phyloP scores from a whole-genome alignment of 2,329 filamentous ascomycete species.

The Diplodia mutila region DNA sequence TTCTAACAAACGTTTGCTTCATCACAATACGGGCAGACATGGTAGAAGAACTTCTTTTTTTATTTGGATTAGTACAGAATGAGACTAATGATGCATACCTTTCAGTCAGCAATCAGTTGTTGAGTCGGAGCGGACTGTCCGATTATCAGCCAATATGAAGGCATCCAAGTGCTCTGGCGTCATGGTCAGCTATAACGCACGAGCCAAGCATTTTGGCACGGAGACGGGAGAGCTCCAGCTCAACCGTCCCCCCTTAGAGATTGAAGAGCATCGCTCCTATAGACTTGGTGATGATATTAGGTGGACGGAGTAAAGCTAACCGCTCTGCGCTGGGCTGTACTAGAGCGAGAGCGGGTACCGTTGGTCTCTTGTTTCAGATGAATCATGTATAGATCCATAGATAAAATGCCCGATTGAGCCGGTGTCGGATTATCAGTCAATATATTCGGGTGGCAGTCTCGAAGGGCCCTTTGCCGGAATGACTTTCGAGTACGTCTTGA shows the following conservation, averaged over 20 bases:
- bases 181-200: neutral
- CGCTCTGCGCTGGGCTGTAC: neutral
- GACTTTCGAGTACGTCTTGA: slow-evolving; percentile 46
- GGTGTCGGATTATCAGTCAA: neutral
- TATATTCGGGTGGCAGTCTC: slow-evolving; percentile 25
- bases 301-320: neutral
- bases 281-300: neutral
- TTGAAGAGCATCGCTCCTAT: neutral
- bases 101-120: neutral
- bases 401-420: neutral
- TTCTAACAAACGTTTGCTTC: slow-evolving; percentile 7
- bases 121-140: neutral
- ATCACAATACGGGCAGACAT: slow-evolving; percentile 17
- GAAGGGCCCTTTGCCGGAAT: slow-evolving; percentile 36
- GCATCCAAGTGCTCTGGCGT: neutral
- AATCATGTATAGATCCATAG: neutral
- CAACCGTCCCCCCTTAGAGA: neutral
- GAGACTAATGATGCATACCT: neutral
- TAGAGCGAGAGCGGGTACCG: neutral
- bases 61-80: neutral
- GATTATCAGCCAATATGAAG: neutral
- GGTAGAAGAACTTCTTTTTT: neutral
- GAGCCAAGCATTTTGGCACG: neutral
- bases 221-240: too few relatives aligned
- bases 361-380: neutral